A percentile compares a stretch with the other conserved stretches of the same genome.
Evolutionary conservation across 306 rosid genomes (phyloP).

Genomic region (Cyclanthera cordifolia): DNA sequence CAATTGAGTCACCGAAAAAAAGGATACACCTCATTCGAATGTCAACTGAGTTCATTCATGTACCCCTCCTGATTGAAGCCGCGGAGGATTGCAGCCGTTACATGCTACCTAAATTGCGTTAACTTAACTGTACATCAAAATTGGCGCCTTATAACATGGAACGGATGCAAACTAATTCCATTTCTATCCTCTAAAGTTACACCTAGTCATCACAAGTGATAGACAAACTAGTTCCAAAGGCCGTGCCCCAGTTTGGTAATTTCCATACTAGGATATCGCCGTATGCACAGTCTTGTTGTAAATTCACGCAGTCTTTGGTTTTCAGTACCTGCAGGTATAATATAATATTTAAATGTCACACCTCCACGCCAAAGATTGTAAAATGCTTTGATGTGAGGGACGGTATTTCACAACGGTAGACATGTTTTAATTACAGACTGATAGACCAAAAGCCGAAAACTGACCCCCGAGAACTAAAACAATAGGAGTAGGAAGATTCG

Average conservation of each 20-base stretch:
- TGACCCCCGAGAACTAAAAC: not conserved
- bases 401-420: not conserved
- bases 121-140: slow-evolving; percentile 6
- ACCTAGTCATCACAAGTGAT: not conserved
- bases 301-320: slow-evolving; percentile 49
- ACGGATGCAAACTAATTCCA: not conserved
- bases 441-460: not conserved
- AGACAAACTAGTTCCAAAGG: slow-evolving; percentile 17
- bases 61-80: no score
- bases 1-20: no score
- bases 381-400: not conserved
- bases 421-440: not conserved
- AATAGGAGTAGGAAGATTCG: no score
- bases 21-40: no score
- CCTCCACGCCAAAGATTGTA: not conserved
- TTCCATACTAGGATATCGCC: slow-evolving; percentile 45
- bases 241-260: slow-evolving; percentile 37
- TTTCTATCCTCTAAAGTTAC: not conserved
- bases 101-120: no score
- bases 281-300: slow-evolving; percentile 44
- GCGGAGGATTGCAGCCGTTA: no score
- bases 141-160: not conserved
- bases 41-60: no score
- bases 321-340: slow-evolving; percentile 47
- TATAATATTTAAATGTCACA: not conserved